phyloP scores from a whole-genome alignment of 768 basidiomycete genomes.

The Psilocybe cyanescens region DNA sequence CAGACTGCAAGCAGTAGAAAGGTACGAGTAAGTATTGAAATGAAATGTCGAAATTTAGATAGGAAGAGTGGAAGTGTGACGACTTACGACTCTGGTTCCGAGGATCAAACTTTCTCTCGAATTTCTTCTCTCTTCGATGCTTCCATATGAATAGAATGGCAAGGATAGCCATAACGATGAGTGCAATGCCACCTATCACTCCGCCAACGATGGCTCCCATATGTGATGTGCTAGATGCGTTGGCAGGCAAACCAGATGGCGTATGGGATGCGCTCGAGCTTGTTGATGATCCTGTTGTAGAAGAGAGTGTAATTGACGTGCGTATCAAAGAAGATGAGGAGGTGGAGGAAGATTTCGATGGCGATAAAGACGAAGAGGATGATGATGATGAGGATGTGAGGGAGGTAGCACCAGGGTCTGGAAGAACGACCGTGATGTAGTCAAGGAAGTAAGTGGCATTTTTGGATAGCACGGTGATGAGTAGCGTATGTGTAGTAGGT shows the following conservation, averaged over 20 bases:
- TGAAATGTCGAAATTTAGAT: too few relatives aligned
- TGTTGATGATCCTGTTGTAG: background rate
- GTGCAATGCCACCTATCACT: background rate
- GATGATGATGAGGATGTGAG: background rate
- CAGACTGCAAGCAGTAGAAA: background rate
- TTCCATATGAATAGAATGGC: background rate
- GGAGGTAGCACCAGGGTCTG: background rate
- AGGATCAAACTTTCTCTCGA: background rate
- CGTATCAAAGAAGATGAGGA: background rate
- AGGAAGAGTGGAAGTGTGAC: background rate
- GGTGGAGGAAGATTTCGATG: background rate
- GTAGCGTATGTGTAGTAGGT: conserved; percentile 8
- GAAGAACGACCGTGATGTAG: conserved; percentile 4
- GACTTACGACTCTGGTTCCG: background rate
- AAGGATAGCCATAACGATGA: background rate
- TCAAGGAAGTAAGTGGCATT: conserved; percentile 10
- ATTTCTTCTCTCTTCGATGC: background rate
- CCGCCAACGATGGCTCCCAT: background rate
- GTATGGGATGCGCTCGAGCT: background rate
- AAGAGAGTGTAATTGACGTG: background rate
- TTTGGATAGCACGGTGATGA: conserved; percentile 1
- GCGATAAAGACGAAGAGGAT: background rate
- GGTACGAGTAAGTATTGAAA: background rate
- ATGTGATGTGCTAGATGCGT: background rate
- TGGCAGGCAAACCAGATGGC: background rate